Base-by-base conservation (phyloP, 2,329 filamentous ascomycete species). In the Fusarium sp. region DNA sequence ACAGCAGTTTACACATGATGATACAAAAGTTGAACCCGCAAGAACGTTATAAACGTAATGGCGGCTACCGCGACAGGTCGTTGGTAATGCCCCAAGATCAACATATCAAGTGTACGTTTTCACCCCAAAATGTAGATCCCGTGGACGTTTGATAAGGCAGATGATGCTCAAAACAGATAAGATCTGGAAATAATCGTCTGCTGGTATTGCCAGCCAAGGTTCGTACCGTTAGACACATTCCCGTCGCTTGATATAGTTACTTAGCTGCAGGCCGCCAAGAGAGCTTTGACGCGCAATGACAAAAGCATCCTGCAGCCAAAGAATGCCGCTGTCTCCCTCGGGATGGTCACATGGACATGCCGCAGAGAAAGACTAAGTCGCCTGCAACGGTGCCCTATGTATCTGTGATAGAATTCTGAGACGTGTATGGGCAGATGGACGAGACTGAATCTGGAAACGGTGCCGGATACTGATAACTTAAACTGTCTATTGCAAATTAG, bases 201-300 rank as follows among this genome's bases (percentile, higher is more conserved):
- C 26, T 50, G 33, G 28, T 38, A 20, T 45, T 20, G 37, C 16
- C 16, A 23, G 54, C 65, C 41, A 68, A 69, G 60, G 15, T 31
- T 18, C 23, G 16, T 54, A 12, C 38, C 33, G 46, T 46, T 57
- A 18, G 53, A 45, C 18, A n/a, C 18, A 37, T 16, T 40, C 28
- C 37, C 23, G 40, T 12, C 42, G 16, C 40, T 47, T 41, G 26
- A 40, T 38, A 44, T 47, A 15, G 18, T 38, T n/a, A 63, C 31
- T 42, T 40, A 26, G 36, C 38, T 55, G 54, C 52, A 49, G 41
- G 33, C 28, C 34, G 55, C 42, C 56, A 69, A 62, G 60, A 41
- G 52, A 33, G 13, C 36, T 51, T 49, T 30, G 45, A 60, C 33
- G 44, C 51, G 52, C 34, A 28, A 57, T 46, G 38, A 51, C 13